These are phyloP conservation scores for Nemania sp. DNA, from an alignment of 2,329 filamentous ascomycete species.

Conservation along the genomic window DNA sequence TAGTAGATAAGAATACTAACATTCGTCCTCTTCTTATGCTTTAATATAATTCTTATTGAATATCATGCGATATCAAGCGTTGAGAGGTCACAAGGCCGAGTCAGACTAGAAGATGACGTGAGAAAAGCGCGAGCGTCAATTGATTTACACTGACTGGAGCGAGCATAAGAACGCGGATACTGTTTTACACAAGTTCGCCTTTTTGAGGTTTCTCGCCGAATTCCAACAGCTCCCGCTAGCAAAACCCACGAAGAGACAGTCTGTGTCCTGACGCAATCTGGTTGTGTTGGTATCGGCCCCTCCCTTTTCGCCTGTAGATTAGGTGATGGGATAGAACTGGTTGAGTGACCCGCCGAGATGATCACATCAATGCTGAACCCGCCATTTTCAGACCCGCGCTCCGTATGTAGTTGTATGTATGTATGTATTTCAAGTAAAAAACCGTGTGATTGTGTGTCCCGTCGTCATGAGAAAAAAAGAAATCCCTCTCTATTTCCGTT, in stretches of 20 bases:
- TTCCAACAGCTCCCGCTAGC: slow-evolving; percentile 36
- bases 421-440: slow-evolving; percentile 9
- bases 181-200: slow-evolving; percentile 28
- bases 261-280: slow-evolving; percentile 15
- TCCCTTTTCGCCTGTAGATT: slow-evolving; percentile 19
- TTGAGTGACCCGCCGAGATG: neutral
- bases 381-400: slow-evolving; percentile 1
- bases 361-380: slow-evolving; percentile 15
- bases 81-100: neutral
- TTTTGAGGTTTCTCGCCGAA: slow-evolving; percentile 13
- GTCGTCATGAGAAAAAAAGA: slow-evolving; percentile 19
- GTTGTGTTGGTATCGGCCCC: neutral
- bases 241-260: slow-evolving; percentile 19
- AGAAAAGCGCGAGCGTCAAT: slow-evolving; percentile 33
- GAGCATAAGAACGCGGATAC: slow-evolving; percentile 25
- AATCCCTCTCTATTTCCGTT: slow-evolving; percentile 68
- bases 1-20: neutral
- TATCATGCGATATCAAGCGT: neutral
- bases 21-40: neutral
- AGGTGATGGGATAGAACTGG: slow-evolving; percentile 14
- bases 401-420: slow-evolving; percentile 16
- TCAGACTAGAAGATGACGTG: neutral
- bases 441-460: slow-evolving; percentile 20
- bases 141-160: slow-evolving; percentile 24
- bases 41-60: neutral